phyloP scores from a whole-genome alignment of 1,284 basidiomycete species.

The Agaricales sp. region DNA sequence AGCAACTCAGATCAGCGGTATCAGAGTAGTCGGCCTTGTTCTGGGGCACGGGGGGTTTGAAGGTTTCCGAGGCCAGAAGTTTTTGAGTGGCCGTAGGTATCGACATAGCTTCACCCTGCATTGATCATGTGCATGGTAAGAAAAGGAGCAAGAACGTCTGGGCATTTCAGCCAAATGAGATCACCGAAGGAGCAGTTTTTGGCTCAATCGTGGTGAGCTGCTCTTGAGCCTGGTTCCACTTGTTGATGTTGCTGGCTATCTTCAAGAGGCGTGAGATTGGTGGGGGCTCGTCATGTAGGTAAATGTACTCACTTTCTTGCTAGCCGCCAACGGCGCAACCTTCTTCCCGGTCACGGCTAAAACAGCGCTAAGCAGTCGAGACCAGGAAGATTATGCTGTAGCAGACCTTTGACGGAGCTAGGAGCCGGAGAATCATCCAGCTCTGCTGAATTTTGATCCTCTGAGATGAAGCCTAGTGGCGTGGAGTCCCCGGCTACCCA shows the following conservation, averaged over 20 bases:
- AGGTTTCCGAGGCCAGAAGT: constrained; percentile 22
- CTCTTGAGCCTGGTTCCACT: constrained; percentile 91
- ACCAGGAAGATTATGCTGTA: not conserved
- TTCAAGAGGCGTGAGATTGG: constrained; percentile 19
- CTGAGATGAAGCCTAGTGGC: no score
- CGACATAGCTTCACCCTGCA: constrained; percentile 8
- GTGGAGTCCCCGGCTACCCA: no score
- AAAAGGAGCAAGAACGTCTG: constrained; percentile 6
- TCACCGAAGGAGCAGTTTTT: constrained; percentile 26
- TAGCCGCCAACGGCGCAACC: constrained; percentile 75
- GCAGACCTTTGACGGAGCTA: constrained; percentile 35
- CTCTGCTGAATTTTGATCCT: no score
- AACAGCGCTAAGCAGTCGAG: constrained; percentile 5
- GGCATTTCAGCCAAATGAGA: constrained; percentile 11
- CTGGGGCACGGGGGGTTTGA: constrained; percentile 32
- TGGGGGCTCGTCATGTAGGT: not conserved
- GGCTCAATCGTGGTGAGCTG: constrained; percentile 40
- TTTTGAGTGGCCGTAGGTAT: constrained; percentile 15
- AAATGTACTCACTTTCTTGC: constrained; percentile 65
- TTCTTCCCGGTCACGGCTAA: constrained; percentile 57
- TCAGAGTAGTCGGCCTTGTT: constrained; percentile 74
- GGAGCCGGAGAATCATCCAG: constrained; percentile 16
- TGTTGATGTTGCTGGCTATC: constrained; percentile 84
- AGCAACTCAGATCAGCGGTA: constrained; percentile 59
- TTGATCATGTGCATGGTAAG: not conserved